Conservation (phyloP, 495 filamentous ascomycete genomes). For the Aspergillus saccharolyticus region DNA sequence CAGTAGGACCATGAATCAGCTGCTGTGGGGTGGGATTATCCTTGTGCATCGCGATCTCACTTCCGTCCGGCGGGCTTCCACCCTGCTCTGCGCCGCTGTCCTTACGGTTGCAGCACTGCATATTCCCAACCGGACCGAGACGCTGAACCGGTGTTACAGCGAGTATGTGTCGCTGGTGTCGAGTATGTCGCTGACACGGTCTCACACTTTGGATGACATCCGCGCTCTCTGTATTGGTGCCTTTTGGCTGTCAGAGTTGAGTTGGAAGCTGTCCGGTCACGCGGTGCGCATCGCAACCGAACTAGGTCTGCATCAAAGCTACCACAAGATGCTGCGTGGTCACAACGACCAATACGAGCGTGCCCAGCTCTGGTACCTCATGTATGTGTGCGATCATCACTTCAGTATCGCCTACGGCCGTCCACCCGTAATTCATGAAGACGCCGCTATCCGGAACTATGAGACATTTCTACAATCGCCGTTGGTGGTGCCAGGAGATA, state of each 20-base stretch:
- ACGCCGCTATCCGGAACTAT: constrained; percentile 17
- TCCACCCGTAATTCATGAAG: constrained; percentile 51
- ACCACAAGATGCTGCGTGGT: constrained; percentile 42
- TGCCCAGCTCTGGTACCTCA: constrained; percentile 46
- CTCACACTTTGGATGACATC: constrained; percentile 48
- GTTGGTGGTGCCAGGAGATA: constrained; percentile 36
- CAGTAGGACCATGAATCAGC: constrained; percentile 50
- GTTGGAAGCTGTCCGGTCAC: constrained; percentile 51
- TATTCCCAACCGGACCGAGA: constrained; percentile 45
- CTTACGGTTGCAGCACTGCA: constrained; percentile 51
- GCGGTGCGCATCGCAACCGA: constrained; percentile 53
- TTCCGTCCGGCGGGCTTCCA: constrained; percentile 45
- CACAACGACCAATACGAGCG: constrained; percentile 46
- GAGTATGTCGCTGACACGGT: constrained; percentile 45
- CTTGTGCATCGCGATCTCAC: constrained; percentile 46
- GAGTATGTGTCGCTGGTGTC: constrained; percentile 51
- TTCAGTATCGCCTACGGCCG: constrained; percentile 52
- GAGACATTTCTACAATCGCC: background rate
- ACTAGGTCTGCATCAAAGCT: constrained; percentile 47
- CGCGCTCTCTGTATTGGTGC: constrained; percentile 48
- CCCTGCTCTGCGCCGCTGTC: constrained; percentile 46
- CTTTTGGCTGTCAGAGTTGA: constrained; percentile 51
- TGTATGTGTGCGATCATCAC: constrained; percentile 55
- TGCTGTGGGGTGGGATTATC: constrained; percentile 54
- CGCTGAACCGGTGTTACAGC: constrained; percentile 45